A percentile compares a stretch with the other conserved stretches of the same genome.
These are phyloP conservation scores for Fusarium concolor DNA, from an alignment of 2,329 filamentous ascomycete species.

Conservation along the genomic window DNA sequence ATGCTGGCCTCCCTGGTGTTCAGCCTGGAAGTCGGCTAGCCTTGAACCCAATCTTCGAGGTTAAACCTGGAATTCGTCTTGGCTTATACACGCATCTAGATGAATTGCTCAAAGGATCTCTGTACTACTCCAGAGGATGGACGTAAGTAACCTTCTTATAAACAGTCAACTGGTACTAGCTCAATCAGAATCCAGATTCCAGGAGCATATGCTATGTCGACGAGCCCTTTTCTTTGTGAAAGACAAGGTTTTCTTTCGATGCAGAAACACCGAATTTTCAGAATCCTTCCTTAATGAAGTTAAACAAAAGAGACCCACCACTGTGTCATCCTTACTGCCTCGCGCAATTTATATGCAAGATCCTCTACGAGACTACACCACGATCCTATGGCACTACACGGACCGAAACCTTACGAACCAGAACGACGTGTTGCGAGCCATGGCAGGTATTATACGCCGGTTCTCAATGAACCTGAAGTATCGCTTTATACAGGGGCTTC, in stretches of 20 bases:
- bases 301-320: not conserved
- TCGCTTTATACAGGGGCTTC: not conserved
- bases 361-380: not conserved
- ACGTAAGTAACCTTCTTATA: not conserved
- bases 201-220: conserved; percentile 4
- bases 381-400: conserved; percentile 24
- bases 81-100: not conserved
- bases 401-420: conserved; percentile 8
- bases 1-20: conserved; percentile 14
- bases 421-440: conserved; percentile 15
- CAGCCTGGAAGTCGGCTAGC: not conserved
- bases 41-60: not conserved
- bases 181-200: not conserved
- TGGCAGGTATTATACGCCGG: conserved; percentile 16
- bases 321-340: too few relatives aligned
- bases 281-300: conserved; percentile 12
- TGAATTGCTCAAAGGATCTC: conserved; percentile 1
- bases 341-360: not conserved
- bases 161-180: not conserved
- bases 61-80: not conserved
- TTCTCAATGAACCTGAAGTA: not conserved
- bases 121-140: conserved; percentile 12
- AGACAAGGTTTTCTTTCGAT: conserved; percentile 19
- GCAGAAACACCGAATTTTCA: conserved; percentile 21
- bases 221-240: conserved; percentile 15